Percentiles rank a stretch among this genome's conserved stretches.
Evolutionary conservation across 2,329 filamentous ascomycete genomes (phyloP).

Genomic region (Beauveria caledonica): DNA sequence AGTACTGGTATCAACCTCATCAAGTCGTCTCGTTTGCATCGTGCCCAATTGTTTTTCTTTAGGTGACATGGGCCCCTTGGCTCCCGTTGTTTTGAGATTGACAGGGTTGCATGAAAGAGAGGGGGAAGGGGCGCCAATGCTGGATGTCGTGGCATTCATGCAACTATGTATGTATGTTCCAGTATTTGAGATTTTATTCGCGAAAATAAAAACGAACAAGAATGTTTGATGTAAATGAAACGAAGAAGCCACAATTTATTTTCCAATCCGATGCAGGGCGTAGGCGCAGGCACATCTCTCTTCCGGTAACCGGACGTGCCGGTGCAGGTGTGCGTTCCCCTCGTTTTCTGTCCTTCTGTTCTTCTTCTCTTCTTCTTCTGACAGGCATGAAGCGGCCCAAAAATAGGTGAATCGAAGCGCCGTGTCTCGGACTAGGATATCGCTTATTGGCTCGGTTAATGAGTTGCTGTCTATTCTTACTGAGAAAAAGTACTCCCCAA

Average conservation of each 20-base stretch:
- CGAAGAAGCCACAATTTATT: not conserved
- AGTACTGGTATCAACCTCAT: too few species aligned
- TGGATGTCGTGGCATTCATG: not conserved
- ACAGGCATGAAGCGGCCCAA: not conserved
- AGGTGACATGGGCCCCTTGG: not conserved
- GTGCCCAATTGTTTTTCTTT: not conserved
- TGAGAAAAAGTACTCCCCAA: too few species aligned
- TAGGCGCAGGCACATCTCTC: not conserved
- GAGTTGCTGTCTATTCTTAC: too few species aligned
- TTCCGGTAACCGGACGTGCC: not conserved
- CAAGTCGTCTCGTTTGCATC: not conserved
- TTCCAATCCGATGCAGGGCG: not conserved
- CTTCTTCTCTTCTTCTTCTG: not conserved
- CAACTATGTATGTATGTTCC: too few species aligned
- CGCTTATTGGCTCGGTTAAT: too few species aligned
- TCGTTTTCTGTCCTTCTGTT: not conserved
- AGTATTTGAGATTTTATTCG: not conserved
- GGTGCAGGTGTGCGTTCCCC: not conserved
- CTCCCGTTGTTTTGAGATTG: slow-evolving; percentile 5
- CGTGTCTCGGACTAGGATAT: not conserved
- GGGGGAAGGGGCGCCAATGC: not conserved
- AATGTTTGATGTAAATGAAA: slow-evolving; percentile 2
- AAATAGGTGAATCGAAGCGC: slow-evolving; percentile 9
- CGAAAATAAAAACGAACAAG: not conserved
- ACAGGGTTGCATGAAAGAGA: not conserved